Conservation (phyloP, 495 filamentous ascomycete genomes). For the Aspergillus campestris region DNA sequence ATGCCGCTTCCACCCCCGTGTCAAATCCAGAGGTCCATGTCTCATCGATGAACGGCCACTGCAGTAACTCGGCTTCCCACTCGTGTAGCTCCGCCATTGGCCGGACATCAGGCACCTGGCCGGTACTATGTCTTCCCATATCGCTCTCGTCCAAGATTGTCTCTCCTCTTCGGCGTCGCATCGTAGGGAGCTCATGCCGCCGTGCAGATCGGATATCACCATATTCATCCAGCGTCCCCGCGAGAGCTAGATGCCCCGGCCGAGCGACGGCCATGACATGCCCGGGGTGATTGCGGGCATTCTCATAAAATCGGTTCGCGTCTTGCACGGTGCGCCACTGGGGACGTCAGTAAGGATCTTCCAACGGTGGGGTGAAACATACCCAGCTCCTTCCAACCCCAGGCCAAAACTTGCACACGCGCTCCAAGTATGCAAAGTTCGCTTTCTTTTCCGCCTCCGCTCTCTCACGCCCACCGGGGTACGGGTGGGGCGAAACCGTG, state of each 20-base stretch:
- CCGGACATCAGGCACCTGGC: constrained; percentile 2
- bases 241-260: constrained; percentile 25
- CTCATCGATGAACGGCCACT: constrained; percentile 39
- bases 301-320: constrained; percentile 35
- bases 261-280: constrained; percentile 15
- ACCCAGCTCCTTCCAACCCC: constrained; percentile 34
- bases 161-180: background rate
- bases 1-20: constrained; percentile 25
- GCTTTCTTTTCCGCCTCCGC: constrained; percentile 29
- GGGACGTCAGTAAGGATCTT: background rate
- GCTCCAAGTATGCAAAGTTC: constrained; percentile 32
- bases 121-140: background rate
- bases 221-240: constrained; percentile 34
- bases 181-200: background rate
- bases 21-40: constrained; percentile 36
- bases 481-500: constrained; percentile 27
- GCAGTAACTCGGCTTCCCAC: constrained; percentile 33
- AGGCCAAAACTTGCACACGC: constrained; percentile 31
- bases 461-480: constrained; percentile 29
- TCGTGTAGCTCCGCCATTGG: constrained; percentile 14
- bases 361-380: background rate
- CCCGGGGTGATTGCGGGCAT: constrained; percentile 22
- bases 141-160: background rate
- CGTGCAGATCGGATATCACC: constrained; percentile 27
- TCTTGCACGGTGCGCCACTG: constrained; percentile 38